Conservation (phyloP, 495 filamentous ascomycete species). For the Aspergillus nanangensis region DNA sequence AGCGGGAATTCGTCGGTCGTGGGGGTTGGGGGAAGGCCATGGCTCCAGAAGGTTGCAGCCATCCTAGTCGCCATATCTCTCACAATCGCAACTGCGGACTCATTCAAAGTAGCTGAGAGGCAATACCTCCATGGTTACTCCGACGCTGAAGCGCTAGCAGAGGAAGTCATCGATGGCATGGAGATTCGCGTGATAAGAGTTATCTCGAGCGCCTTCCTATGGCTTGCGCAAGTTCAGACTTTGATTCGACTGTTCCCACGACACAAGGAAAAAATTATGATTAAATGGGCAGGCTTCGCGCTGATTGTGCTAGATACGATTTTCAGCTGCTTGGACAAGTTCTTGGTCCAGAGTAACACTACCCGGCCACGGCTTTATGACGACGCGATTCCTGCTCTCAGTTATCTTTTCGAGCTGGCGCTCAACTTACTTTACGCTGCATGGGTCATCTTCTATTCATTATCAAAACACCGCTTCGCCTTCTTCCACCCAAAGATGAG, state of each 20-base stretch:
- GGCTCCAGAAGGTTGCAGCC: conserved; percentile 93
- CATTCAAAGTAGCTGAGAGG: conserved; percentile 71
- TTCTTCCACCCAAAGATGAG: conserved; percentile 92
- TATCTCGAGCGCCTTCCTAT: conserved; percentile 91
- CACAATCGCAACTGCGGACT: conserved; percentile 87
- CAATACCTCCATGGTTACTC: conserved; percentile 72
- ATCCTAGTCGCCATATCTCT: conserved; percentile 85
- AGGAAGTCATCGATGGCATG: conserved; percentile 70
- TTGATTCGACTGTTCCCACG: conserved; percentile 92
- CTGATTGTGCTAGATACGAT: conserved; percentile 85
- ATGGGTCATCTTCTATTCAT: conserved; percentile 92
- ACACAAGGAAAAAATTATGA: conserved; percentile 94
- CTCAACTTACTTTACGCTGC: conserved; percentile 87
- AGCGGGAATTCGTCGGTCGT: conserved; percentile 66
- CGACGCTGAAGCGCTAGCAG: conserved; percentile 68
- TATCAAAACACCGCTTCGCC: conserved; percentile 88
- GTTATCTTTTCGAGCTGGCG: conserved; percentile 88
- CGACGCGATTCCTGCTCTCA: conserved; percentile 87
- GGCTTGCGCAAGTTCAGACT: conserved; percentile 96
- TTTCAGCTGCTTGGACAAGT: conserved; percentile 85
- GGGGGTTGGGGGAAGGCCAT: conserved; percentile 86
- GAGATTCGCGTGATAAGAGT: conserved; percentile 85
- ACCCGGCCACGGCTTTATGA: conserved; percentile 67
- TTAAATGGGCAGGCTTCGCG: conserved; percentile 96
- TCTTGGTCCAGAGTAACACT: conserved; percentile 56